Evolutionary conservation across 2,329 filamentous ascomycete species (phyloP).

Genomic region (Teratosphaeria gauchensis): DNA sequence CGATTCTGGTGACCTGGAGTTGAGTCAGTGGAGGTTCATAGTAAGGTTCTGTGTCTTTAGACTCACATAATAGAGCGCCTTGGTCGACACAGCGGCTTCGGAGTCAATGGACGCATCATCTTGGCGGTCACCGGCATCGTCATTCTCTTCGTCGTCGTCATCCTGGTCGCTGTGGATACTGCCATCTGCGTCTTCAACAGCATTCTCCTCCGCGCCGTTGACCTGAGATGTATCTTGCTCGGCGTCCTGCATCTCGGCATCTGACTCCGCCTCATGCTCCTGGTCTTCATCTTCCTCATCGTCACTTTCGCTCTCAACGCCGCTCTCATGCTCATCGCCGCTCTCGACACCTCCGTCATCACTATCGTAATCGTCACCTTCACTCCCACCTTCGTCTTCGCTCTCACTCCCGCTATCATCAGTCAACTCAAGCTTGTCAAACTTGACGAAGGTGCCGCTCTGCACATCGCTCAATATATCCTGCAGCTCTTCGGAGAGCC

Average conservation of each 20-base stretch:
- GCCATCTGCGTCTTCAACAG: neutral
- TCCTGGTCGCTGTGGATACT: neutral
- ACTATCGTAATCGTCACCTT: constrained; percentile 3
- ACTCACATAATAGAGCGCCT: neutral
- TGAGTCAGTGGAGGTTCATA: too few relatives aligned
- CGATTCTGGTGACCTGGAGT: constrained; percentile 7
- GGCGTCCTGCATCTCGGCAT: neutral
- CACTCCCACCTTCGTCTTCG: neutral
- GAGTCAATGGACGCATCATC: neutral
- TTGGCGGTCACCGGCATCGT: constrained; percentile 5
- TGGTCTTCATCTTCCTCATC: neutral
- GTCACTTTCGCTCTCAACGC: neutral
- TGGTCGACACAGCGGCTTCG: neutral
- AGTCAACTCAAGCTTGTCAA: constrained; percentile 3
- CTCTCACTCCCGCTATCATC: constrained; percentile 3
- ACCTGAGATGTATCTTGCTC: neutral
- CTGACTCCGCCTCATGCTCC: neutral
- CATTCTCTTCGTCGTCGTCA: constrained; percentile 1
- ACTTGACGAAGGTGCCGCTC: constrained; percentile 12
- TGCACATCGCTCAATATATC: constrained; percentile 6
- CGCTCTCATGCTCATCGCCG: neutral
- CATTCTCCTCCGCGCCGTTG: neutral
- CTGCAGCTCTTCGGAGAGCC: constrained; percentile 8
- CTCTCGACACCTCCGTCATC: neutral
- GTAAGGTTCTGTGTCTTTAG: neutral